Evolutionary conservation across 2,329 filamentous ascomycete genomes (phyloP).

Genomic region (Neonectria coccinea): DNA sequence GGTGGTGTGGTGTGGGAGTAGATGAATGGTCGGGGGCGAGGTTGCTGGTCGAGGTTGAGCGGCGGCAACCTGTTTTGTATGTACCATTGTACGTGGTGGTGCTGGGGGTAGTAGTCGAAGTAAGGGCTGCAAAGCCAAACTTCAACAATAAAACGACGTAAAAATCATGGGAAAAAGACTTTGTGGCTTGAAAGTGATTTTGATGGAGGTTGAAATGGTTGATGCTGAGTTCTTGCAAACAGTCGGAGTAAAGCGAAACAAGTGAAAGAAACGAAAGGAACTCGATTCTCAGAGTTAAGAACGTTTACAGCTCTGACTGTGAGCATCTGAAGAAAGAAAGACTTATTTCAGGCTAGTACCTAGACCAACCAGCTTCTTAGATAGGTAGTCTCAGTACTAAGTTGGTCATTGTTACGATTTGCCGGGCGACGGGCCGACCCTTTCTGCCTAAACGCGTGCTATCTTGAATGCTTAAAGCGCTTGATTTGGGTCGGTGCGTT

Average conservation of each 20-base stretch:
- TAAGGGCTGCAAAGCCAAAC: constrained; percentile 36
- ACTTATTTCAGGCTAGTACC: no score
- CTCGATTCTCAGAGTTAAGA: no score
- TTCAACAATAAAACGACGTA: constrained; percentile 41
- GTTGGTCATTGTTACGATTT: constrained; percentile 27
- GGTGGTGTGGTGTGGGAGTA: constrained; percentile 29
- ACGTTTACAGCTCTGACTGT: no score
- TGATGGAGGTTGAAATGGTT: not conserved
- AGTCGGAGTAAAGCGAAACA: not conserved
- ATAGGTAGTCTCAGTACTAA: not conserved
- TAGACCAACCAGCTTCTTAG: no score
- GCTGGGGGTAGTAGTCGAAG: constrained; percentile 31
- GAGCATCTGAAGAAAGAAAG: no score
- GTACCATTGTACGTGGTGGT: constrained; percentile 25
- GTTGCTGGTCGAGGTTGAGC: constrained; percentile 41
- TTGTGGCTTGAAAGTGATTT: not conserved
- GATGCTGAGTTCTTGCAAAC: no score
- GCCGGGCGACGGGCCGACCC: constrained; percentile 38
- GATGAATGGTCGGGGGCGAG: constrained; percentile 28
- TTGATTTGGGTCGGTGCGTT: not conserved
- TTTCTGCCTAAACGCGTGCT: constrained; percentile 21
- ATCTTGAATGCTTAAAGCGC: not conserved
- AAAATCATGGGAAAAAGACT: constrained; percentile 23
- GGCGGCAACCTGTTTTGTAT: constrained; percentile 34
- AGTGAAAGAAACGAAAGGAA: not conserved